Evolutionary conservation across 2,329 filamentous ascomycete genomes (phyloP), one percentile per base, ranked within the genome.

Genomic region (Venturia nashicola): DNA sequence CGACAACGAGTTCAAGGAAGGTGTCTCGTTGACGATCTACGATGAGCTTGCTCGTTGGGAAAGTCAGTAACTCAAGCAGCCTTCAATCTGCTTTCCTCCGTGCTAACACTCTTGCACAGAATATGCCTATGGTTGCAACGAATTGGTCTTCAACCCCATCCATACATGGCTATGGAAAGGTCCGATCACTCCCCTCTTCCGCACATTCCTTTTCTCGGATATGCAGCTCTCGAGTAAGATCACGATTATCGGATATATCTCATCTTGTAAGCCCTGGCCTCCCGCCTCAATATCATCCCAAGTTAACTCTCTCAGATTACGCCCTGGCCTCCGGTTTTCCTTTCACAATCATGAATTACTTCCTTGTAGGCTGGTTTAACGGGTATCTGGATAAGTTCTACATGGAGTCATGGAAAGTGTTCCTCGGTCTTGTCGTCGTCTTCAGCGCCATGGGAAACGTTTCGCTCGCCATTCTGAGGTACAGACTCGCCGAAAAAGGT

Each of bases 61-160:
- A 70, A 89, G 36, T 39, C 2, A 39, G 36, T 39, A 39, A 39
- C 36, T 39, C 36, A 39, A 39, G 7, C 7, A 3, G 1, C 1
- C 11, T 11, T 11, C 1, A 7, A 7, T 7, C 36, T 39, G 36
- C 11, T 5, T 39, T 39, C 5, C 36, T 39, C 36, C 36, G 5
- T 39, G 36, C 11, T 39, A 39, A 39, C 36, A 5, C 36, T 39
- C 11, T 11, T 11, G 11, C 1, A 39, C 36, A 39, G 36, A 89
- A 75, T 87, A 89, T 64, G 85, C 86, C 0, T 89, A 87, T 68
- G 87, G 87, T 8, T 87, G 85, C 70, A 88, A 85, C 70, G 87
- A 89, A 72, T 76, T 90, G 60, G 79, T 89, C 20, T 90, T 90
- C 77, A 80, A 88, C 68, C 87, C 87, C 0, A 72, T 90, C 46